Evolutionary conservation across 2,329 filamentous ascomycete species (phyloP), one percentile per base, ranked within the genome.

Genomic region (Trichoderma harzianum): DNA sequence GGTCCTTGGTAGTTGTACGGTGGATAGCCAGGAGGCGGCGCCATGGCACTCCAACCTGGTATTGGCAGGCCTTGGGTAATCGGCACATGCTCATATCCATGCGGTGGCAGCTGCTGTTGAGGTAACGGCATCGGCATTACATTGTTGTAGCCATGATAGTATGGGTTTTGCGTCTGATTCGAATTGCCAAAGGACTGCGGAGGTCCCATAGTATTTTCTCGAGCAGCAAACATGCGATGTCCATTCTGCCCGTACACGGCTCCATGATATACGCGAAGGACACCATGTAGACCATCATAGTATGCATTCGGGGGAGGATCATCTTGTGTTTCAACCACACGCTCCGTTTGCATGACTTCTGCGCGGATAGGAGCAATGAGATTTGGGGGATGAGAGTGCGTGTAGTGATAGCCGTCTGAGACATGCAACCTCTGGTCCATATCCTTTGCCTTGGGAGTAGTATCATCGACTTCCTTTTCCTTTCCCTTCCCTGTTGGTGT

Each of bases 291-390:
- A n/a, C 81, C 77, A 75, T 90, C 88, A 75, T 86, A 86, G 76
- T 87, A 90, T 55, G 88, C 87, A 75, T 90, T 91, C 14, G 88
- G 89, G 2, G 83, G 82, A 10, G 88, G 88, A 73, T 90, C 88
- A 57, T 84, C 80, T 4, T 81, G 80, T 1, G 78, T 80, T 74
- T 89, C 87, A 24, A 90, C 79, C 3, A 87, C 82, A 73, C 89
- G 86, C 76, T 90, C 88, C 2, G 88, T 83, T 68, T 88, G 84
- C 39, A 90, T 77, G 21, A 88, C 83, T 62, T 86, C 82, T 30
- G 86, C 81, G 30, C 82, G 82, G 53, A 84, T 79, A 3, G 86
- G 85, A 74, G 85, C 79, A 57, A 89, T 80, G 65, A 86, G 81
- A 58, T 86, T 82, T 0, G 85, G 83, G 5, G 79, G 79, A 65